Conservation (phyloP, 495 filamentous ascomycete species). For the Tuber indicum region DNA sequence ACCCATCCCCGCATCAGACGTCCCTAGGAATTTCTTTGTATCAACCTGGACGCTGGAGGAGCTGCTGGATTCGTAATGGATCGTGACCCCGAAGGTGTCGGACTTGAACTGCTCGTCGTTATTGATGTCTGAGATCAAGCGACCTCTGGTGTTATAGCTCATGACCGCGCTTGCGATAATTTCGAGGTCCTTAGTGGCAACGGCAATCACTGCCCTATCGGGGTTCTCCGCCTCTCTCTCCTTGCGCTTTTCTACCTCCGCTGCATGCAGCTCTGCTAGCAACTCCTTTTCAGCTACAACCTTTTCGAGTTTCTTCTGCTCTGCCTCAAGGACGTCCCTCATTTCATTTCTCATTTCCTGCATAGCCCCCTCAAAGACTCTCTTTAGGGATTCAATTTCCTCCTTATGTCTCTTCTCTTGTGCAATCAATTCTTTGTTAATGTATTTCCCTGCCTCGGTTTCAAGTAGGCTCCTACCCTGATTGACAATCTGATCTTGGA, state of each 20-base stretch:
- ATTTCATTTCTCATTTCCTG: not conserved
- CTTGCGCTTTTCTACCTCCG: not conserved
- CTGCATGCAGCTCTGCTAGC: not conserved
- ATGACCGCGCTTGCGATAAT: not conserved
- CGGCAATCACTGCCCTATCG: not conserved
- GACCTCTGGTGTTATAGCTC: not conserved
- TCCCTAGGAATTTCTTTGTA: not conserved
- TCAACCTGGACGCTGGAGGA: too few relatives aligned
- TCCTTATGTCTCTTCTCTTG: slow-evolving; percentile 16
- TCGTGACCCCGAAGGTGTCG: not conserved
- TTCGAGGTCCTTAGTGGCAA: not conserved
- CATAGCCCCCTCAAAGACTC: not conserved
- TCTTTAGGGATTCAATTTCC: not conserved
- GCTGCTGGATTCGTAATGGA: too few relatives aligned
- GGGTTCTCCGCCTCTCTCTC: not conserved
- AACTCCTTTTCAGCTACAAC: not conserved
- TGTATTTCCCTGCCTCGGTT: slow-evolving; percentile 43
- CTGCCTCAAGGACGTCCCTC: not conserved
- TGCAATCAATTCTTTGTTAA: slow-evolving; percentile 38
- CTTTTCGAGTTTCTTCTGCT: not conserved
- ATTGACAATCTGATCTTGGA: slow-evolving; percentile 46
- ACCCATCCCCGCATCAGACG: not conserved
- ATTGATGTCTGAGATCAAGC: not conserved
- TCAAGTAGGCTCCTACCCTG: slow-evolving; percentile 39
- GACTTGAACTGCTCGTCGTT: not conserved